Evolutionary conservation across 768 basidiomycete genomes (phyloP).

Genomic region (Udeniomyces megalosporus): DNA sequence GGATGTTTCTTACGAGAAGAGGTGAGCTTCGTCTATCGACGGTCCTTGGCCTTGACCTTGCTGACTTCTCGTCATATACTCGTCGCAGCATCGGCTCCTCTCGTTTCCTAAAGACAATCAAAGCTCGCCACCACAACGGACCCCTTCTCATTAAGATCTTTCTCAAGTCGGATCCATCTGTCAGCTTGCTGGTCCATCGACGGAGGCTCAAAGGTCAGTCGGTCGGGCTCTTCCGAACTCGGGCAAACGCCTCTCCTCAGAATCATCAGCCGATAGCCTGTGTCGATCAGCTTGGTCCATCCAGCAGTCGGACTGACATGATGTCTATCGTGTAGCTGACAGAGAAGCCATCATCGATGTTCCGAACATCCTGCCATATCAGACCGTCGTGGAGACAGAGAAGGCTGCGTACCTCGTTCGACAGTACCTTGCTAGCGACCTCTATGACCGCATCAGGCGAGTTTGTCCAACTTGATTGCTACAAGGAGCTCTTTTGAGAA

Average conservation of each 20-base stretch:
- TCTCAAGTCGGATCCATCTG: conserved; percentile 76
- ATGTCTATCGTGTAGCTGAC: conserved; percentile 42
- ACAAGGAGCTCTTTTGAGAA: no score
- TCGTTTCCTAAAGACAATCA: conserved; percentile 68
- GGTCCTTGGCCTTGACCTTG: neutral
- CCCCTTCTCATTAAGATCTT: conserved; percentile 85
- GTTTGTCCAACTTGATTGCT: conserved; percentile 20
- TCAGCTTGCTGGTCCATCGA: conserved; percentile 60
- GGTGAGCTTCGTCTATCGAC: conserved; percentile 30
- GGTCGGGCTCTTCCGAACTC: no score
- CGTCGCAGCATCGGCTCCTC: conserved; percentile 46
- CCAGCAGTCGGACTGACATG: neutral
- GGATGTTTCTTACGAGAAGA: conserved; percentile 82
- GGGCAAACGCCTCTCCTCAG: no score
- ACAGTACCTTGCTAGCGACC: conserved; percentile 83
- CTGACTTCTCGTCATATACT: neutral
- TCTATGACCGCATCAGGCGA: conserved; percentile 94
- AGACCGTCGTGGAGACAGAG: conserved; percentile 81
- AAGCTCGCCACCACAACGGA: conserved; percentile 67
- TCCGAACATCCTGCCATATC: conserved; percentile 75
- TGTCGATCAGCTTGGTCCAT: neutral
- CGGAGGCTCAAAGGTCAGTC: conserved; percentile 51
- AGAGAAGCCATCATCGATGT: conserved; percentile 69
- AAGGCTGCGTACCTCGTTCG: conserved; percentile 87
- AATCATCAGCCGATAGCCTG: neutral